phyloP scores from a whole-genome alignment of 768 basidiomycete species.

The Calocera cornea region DNA sequence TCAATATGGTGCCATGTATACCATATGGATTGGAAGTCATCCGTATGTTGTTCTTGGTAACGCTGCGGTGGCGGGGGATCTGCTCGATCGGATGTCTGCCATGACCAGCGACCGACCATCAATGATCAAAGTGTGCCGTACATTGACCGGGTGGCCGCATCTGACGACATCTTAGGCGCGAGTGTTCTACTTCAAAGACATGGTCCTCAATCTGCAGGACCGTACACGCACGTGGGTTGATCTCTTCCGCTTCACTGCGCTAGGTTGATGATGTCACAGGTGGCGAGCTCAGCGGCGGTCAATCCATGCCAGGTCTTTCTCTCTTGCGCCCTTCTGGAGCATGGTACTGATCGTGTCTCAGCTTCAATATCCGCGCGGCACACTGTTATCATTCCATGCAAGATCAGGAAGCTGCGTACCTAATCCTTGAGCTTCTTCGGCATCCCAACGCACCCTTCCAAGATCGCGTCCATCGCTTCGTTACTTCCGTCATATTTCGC shows the following conservation, averaged over 20 bases:
- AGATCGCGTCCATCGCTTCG: background rate
- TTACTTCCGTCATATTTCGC: background rate
- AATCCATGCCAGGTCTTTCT: background rate
- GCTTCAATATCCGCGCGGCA: background rate
- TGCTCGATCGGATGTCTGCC: background rate
- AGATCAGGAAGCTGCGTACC: background rate
- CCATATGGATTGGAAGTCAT: background rate
- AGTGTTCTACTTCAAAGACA: background rate
- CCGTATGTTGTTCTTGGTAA: background rate
- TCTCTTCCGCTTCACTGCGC: background rate
- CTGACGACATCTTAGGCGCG: background rate
- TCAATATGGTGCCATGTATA: background rate
- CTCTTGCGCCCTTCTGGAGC: background rate
- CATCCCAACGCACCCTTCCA: background rate
- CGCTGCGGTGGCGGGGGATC: background rate
- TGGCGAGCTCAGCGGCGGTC: background rate
- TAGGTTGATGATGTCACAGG: background rate
- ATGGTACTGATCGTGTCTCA: background rate
- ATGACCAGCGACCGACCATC: background rate
- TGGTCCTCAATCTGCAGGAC: background rate
- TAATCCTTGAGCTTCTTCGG: background rate
- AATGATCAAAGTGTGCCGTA: background rate
- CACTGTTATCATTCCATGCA: background rate
- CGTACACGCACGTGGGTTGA: background rate
- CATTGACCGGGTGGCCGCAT: background rate